Base-by-base conservation (phyloP, 352 stramenopile genomes). In the Globisporangium nagaii region DNA sequence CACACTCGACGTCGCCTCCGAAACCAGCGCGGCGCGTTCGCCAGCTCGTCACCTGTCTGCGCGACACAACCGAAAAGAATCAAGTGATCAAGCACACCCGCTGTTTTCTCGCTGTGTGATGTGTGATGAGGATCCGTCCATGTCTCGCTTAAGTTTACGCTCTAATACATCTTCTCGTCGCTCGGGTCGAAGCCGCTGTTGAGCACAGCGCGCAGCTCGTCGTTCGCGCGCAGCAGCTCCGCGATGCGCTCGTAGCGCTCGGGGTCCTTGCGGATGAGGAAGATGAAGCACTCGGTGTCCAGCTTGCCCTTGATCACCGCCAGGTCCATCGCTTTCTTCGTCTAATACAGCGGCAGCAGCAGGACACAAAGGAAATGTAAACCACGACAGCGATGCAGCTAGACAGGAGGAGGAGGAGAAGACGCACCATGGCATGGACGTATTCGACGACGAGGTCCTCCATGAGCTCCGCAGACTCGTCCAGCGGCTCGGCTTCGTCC, bases 101-200 rank as follows among this genome's bases (percentile, higher is more conserved):
- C n/a, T n/a, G n/a, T n/a, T n/a, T n/a, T n/a, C n/a, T n/a, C n/a
- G n/a, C n/a, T n/a, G n/a, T 39, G 25, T 13, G 5, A 28, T 1
- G 41, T 46, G 41, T 32, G 40, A 17, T 31, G 27, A 30, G 24
- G n/a, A 36, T 49, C 43, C n/a, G n/a, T n/a, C n/a, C 43, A 36
- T 46, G 22, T 53, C 28, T 30, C 25, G 11, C 25, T 24, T n/a
- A 41, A 39, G 15, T 54, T 37, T 13, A 35, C 11, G 5, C 15
- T n/a, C 68, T 58, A 91, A 51, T 90, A 92, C 75, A 90, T 88
- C 41, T 93, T 93, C 69, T 95, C 84, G 50, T 95, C 82, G 59
- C 79, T 87, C 32, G 84, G 84, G 58, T 95, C 84, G 55, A 95
- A 95, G 52, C 84, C 84, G 49, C 84, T 95, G 60, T 95, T 95